Conservation (phyloP, 2,329 filamentous ascomycete genomes). For the Aspergillus fumigatus region DNA sequence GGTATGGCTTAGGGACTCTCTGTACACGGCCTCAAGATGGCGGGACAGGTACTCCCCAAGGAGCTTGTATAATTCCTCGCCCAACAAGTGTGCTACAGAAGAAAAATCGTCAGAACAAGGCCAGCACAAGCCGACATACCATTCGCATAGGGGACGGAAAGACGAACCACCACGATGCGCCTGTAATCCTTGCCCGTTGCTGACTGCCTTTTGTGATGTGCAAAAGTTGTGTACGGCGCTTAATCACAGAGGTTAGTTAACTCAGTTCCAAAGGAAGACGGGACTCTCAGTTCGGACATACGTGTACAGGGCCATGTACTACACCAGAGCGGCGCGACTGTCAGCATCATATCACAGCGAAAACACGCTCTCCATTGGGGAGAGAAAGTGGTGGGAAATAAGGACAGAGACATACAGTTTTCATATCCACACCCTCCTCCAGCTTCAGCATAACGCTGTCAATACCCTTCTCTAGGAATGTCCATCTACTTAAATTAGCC, state of each 20-base stretch:
- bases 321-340: constrained; percentile 12
- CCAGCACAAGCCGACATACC: background rate
- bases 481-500: constrained; percentile 61
- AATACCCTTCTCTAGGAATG: constrained; percentile 81
- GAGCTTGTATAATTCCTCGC: constrained; percentile 92
- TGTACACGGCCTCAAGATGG: constrained; percentile 69
- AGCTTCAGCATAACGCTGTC: constrained; percentile 90
- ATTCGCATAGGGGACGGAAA: background rate
- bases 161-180: constrained; percentile 67
- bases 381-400: background rate
- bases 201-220: constrained; percentile 89
- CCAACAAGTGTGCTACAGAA: constrained; percentile 74
- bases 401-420: constrained; percentile 56
- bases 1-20: constrained; percentile 70
- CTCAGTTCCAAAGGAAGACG: constrained; percentile 20
- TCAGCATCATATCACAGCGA: constrained; percentile 9
- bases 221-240: constrained; percentile 98
- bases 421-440: constrained; percentile 88
- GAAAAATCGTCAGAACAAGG: constrained; percentile 12
- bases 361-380: background rate
- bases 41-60: constrained; percentile 77
- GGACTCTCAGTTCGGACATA: constrained; percentile 29
- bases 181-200: constrained; percentile 47
- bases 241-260: constrained; percentile 15
- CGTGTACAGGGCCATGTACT: constrained; percentile 98